Base-by-base conservation (phyloP, 148 eudicot genomes). In the Nyssa sinensis region DNA sequence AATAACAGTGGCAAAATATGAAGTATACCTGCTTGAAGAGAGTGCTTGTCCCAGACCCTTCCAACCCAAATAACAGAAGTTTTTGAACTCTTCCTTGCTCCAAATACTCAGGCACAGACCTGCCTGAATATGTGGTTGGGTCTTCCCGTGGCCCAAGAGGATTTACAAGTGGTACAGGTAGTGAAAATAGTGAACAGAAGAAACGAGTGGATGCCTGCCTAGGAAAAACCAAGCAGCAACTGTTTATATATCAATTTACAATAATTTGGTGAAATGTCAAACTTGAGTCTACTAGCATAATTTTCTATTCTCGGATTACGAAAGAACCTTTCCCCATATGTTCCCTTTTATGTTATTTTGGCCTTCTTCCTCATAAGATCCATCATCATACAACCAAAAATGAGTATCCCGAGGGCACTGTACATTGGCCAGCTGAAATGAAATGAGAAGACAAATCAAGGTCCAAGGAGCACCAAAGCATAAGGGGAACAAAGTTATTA, bases 21-120 rank as follows among this genome's bases (percentile, higher is more conserved):
- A 41, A 62, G 13, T 11, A 6, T 66, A 84, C 88, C 88, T 84
- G 88, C 74, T 84, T 84, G 66, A 84, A 84, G 12, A 84, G 70
- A 57, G 88, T 84, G 70, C 88, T 84, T 51, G 83, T 81, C 62
- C 87, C 88, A 25, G 81, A 84, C 23, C 83, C 83, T 44, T 79
- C 81, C 28, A 79, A 34, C 34, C 88, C 88, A 41, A 81, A 62
- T 64, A 84, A 63, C 61, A 84, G 57, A 61, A 84, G 74, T 68
- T 84, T 84, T 23, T 81, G 76, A 28, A 64, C 64, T 47, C 66
- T 69, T 29, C 69, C 67, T 14, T 75, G 82, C 19, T 84, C 84
- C 64, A 79, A n/a, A 76, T 77, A 78, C 39, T 75, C 75, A 25
- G 78, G 80, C 35, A 76, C 63, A 17, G 82, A 73, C 70, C 60